These are phyloP conservation scores for Fusarium udum DNA, from an alignment of 2,329 filamentous ascomycete species.

Conservation along the genomic window DNA sequence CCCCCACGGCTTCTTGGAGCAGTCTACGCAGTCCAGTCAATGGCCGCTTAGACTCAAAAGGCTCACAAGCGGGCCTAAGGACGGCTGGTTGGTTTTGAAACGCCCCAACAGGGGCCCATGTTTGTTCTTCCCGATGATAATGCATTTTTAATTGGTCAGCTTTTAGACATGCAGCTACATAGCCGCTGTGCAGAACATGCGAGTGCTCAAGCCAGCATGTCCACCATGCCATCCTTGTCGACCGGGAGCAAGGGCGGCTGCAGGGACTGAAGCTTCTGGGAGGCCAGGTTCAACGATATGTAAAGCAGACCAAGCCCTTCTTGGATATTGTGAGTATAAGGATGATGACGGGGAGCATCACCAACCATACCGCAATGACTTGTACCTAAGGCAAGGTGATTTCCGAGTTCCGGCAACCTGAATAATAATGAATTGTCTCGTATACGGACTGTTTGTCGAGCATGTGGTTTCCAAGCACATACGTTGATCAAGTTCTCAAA, in stretches of 20 bases:
- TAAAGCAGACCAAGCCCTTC: slow-evolving; percentile 40
- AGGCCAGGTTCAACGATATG: slow-evolving; percentile 26
- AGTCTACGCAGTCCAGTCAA: slow-evolving; percentile 26
- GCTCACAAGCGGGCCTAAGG: slow-evolving; percentile 27
- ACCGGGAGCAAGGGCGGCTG: slow-evolving; percentile 38
- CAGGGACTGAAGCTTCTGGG: slow-evolving; percentile 45
- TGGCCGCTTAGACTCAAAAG: slow-evolving; percentile 32
- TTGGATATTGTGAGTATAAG: slow-evolving; percentile 37
- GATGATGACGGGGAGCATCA: slow-evolving; percentile 38
- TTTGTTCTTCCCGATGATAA: slow-evolving; percentile 36
- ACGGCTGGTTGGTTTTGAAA: slow-evolving; percentile 45
- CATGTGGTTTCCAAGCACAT: background rate
- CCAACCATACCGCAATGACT: slow-evolving; percentile 31
- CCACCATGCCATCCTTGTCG: slow-evolving; percentile 41
- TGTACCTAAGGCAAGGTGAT: background rate
- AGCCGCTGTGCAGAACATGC: slow-evolving; percentile 55
- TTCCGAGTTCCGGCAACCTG: slow-evolving; percentile 13
- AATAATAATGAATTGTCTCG: slow-evolving; percentile 10
- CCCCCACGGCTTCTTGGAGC: slow-evolving; percentile 33
- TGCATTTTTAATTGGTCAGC: slow-evolving; percentile 47
- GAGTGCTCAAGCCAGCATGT: slow-evolving; percentile 51
- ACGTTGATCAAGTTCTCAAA: background rate
- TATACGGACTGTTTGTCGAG: slow-evolving; percentile 20
- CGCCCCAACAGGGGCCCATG: slow-evolving; percentile 43
- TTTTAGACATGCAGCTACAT: slow-evolving; percentile 51